Percentiles rank a stretch among this genome's conserved stretches.
Conservation (phyloP, 257 asterid genomes). For the Rauvolfia tetraphylla region DNA sequence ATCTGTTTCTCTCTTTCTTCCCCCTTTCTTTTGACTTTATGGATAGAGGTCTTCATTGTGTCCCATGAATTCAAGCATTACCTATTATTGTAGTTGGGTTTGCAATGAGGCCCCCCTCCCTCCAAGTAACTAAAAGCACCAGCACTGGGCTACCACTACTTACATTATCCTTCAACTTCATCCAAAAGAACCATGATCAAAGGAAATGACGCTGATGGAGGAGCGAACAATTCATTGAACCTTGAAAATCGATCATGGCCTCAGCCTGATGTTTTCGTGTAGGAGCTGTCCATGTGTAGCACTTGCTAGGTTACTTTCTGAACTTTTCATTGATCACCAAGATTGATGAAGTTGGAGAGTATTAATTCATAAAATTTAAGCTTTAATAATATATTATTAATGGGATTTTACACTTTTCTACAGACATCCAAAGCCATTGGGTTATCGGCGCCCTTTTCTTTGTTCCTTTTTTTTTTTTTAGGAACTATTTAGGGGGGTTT, state of each 20-base stretch:
- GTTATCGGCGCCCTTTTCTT: background rate
- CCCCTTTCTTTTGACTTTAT: constrained; percentile 24
- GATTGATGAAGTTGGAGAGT: no score
- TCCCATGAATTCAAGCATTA: constrained; percentile 15
- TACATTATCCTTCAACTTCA: constrained; percentile 3
- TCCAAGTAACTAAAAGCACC: constrained; percentile 15
- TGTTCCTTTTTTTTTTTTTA: no score
- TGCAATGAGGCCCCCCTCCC: constrained; percentile 12
- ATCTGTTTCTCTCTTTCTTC: background rate
- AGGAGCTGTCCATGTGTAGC: background rate
- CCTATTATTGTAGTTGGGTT: constrained; percentile 18
- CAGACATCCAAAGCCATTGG: background rate
- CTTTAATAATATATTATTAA: background rate
- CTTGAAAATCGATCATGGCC: constrained; percentile 17
- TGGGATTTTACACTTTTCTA: constrained; percentile 8
- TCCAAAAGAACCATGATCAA: constrained; percentile 6
- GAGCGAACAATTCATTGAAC: constrained; percentile 24
- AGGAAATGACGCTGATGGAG: constrained; percentile 17
- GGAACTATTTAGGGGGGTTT: background rate
- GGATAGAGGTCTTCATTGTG: constrained; percentile 27
- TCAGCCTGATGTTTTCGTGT: background rate
- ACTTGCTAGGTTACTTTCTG: background rate
- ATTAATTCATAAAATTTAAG: background rate
- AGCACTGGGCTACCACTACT: constrained; percentile 24
- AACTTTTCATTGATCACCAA: background rate